Evolutionary conservation across 2,329 filamentous ascomycete genomes (phyloP), one percentile per base, ranked within the genome.

Genomic region (Pseudocercospora ulei): DNA sequence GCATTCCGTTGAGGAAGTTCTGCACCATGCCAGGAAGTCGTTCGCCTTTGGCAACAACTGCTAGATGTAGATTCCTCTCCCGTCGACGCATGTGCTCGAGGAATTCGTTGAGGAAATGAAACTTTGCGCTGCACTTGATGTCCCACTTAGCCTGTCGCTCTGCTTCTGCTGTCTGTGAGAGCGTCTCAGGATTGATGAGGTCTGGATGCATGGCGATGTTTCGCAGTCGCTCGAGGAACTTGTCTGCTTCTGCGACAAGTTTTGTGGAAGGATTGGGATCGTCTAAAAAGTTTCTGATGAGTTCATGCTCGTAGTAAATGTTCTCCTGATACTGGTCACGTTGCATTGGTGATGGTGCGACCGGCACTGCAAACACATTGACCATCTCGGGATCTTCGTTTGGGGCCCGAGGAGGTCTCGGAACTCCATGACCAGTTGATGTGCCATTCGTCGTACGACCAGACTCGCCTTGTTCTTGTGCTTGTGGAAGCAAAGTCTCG

Each of bases 111-210:
- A 64, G 35, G 36, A 64, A 63, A 3, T 46, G 44, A 35, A 63
- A 63, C 38, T 63, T 64, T 4, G 51, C 46, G 26, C 61, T 62
- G 39, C 52, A 56, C 9, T 52, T 47, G 8, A 53, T 43, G 23
- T 59, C 56, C 60, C 60, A 63, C 22, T 56, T 44, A 1, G 56
- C 57, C 28, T 59, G 55, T 12, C 47, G 35, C 8, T 49, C 44
- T 4, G 49, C 48, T 13, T 42, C 44, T 1, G 53, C 47, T 14
- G 50, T 48, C 38, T 57, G 57, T 1, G 55, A 56, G 7, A 54
- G 33, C 0, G 56, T 51, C 26, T 57, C 57, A 5, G 40, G 39
- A 22, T 60, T 59, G 13, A 56, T 48, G 2, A 63, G 55, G 43
- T 63, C 61, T 0, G 55, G 56, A 39, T 61, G 56, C 37, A 56